Percentiles rank a stretch among this genome's conserved stretches.
Conservation (phyloP, 345 rosid genomes). For the Murraya koenigii region DNA sequence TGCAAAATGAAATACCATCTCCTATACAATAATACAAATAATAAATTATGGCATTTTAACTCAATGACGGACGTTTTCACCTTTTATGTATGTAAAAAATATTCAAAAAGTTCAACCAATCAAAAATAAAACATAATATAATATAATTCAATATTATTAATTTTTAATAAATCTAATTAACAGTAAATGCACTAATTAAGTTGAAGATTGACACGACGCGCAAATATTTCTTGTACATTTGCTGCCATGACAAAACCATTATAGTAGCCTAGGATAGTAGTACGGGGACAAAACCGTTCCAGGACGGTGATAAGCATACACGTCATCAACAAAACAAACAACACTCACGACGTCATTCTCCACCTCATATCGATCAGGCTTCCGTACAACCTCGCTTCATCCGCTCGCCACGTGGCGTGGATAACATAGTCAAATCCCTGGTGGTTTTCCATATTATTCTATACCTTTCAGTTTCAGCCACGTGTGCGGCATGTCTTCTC, state of each 20-base stretch:
- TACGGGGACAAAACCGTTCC: slow-evolving; percentile 11
- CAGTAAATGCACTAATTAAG: too few relatives aligned
- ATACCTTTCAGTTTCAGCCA: slow-evolving; percentile 10
- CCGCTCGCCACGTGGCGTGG: slow-evolving; percentile 12
- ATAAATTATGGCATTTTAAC: too few relatives aligned
- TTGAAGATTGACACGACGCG: neutral
- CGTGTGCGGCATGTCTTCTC: neutral
- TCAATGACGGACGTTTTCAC: too few relatives aligned
- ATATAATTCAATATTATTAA: too few relatives aligned
- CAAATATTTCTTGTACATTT: neutral
- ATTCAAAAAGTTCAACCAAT: too few relatives aligned
- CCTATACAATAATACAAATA: too few relatives aligned
- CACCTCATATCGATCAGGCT: neutral
- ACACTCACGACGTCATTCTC: neutral
- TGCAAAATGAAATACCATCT: too few relatives aligned
- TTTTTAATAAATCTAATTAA: too few relatives aligned
- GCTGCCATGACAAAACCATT: too few relatives aligned
- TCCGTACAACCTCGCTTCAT: neutral
- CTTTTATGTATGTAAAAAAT: too few relatives aligned
- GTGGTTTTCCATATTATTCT: slow-evolving; percentile 3
- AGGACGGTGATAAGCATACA: slow-evolving; percentile 24
- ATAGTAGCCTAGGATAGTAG: too few relatives aligned
- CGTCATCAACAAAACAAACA: slow-evolving; percentile 17
- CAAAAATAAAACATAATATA: too few relatives aligned
- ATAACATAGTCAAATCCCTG: slow-evolving; percentile 5